Conservation (phyloP, 768 basidiomycete species). For the Pholiota molesta region DNA sequence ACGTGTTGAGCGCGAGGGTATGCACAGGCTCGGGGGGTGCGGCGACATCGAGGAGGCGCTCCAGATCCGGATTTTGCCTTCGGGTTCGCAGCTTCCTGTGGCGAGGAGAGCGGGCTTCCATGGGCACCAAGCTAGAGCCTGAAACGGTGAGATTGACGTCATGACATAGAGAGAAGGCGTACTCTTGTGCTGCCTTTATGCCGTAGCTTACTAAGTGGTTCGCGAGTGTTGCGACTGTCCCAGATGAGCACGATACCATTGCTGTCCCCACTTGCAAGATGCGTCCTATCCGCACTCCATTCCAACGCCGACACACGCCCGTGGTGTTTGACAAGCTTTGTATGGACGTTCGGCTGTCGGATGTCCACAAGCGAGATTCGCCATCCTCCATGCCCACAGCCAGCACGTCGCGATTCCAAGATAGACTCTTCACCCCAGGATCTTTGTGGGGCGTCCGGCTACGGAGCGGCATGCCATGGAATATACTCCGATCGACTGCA, state of each 20-base stretch:
- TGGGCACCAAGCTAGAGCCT: slow-evolving; percentile 88
- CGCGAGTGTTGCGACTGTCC: slow-evolving; percentile 62
- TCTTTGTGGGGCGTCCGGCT: slow-evolving; percentile 42
- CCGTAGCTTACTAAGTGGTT: slow-evolving; percentile 56
- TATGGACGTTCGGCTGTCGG: slow-evolving; percentile 36
- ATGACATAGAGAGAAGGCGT: slow-evolving; percentile 14
- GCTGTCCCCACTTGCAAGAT: slow-evolving; percentile 84
- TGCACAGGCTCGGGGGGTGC: slow-evolving; percentile 42
- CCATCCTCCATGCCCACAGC: slow-evolving; percentile 68
- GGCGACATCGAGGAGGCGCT: slow-evolving; percentile 33
- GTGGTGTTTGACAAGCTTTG: slow-evolving; percentile 53
- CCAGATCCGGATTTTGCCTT: slow-evolving; percentile 54
- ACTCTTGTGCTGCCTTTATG: slow-evolving; percentile 66
- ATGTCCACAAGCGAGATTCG: slow-evolving; percentile 70
- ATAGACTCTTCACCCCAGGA: slow-evolving; percentile 34
- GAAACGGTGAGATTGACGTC: slow-evolving; percentile 7
- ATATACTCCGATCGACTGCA: slow-evolving; percentile 31
- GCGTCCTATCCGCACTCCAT: slow-evolving; percentile 74
- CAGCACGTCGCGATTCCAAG: slow-evolving; percentile 64
- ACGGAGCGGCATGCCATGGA: slow-evolving; percentile 29
- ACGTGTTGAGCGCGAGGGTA: slow-evolving; percentile 80
- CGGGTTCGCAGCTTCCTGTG: slow-evolving; percentile 57
- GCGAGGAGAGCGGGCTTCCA: slow-evolving; percentile 84
- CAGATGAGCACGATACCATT: slow-evolving; percentile 87
- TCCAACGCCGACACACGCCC: slow-evolving; percentile 65